Base-by-base conservation (phyloP, 257 asterid species). In the Sherardia arvensis region DNA sequence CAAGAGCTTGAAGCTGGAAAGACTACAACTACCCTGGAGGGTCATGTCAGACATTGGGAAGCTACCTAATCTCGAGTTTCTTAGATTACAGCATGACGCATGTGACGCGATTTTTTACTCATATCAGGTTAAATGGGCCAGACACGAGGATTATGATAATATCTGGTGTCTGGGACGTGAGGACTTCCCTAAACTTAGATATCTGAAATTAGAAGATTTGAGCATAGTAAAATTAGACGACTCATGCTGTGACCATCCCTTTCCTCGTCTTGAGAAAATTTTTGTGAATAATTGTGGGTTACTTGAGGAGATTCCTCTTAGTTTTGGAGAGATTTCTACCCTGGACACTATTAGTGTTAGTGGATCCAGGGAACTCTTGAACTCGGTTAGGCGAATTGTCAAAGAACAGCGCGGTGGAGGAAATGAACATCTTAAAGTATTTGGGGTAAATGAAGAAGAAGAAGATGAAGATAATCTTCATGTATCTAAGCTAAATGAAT, bases 111-210 rank as follows among this genome's bases (percentile, higher is more conserved):
- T n/a, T n/a, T n/a, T n/a, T n/a, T n/a, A n/a, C n/a, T n/a, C n/a
- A n/a, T n/a, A n/a, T n/a, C n/a, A n/a, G n/a, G n/a, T n/a, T n/a
- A n/a, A n/a, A n/a, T n/a, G n/a, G n/a, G n/a, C n/a, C n/a, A n/a
- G n/a, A n/a, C n/a, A n/a, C n/a, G n/a, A n/a, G n/a, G n/a, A n/a
- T n/a, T n/a, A 11, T 3, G 75, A 64, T 3, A 7, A 12, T 18
- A 33, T 1, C 12, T 71, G 70, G 66, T 18, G 57, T 8, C 32
- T 45, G 20, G 33, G 49, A 47, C 70, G 32, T 23, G 61, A 32
- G 0, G 65, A 56, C 10, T 64, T 71, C 36, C 32, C 11, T 14
- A 38, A 63, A 5, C 48, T 40, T 15, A 40, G 11, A 40, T 40
- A 33, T 67, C 20, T 69, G 25, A 25, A 62, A 15, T 1, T 69